Evolutionary conservation across 2,329 filamentous ascomycete genomes (phyloP).

Genomic region (Trichoderma citrinoviride): DNA sequence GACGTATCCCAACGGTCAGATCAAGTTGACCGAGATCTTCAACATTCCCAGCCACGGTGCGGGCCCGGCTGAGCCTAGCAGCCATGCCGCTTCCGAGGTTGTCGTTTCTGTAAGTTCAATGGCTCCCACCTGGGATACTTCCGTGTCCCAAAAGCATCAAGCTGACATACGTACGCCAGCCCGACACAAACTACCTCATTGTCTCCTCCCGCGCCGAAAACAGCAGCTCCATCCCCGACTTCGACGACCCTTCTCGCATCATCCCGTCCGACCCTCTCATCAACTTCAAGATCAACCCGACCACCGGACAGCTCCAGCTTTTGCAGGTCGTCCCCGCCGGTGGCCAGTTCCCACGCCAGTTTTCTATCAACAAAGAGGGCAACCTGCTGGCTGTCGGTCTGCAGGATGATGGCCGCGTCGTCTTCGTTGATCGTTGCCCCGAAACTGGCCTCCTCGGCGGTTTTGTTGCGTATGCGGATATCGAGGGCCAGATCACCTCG

Average conservation of each 20-base stretch:
- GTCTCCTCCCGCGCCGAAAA: slow-evolving; percentile 66
- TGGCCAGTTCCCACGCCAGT: slow-evolving; percentile 64
- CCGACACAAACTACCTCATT: slow-evolving; percentile 61
- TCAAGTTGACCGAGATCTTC: slow-evolving; percentile 49
- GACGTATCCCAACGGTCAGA: slow-evolving; percentile 44
- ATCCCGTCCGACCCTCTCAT: slow-evolving; percentile 63
- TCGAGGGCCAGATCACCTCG: slow-evolving; percentile 46
- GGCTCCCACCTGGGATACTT: not conserved
- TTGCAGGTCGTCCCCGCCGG: slow-evolving; percentile 61
- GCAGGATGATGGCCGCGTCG: slow-evolving; percentile 59
- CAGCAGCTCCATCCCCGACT: slow-evolving; percentile 48
- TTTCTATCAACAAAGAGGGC: slow-evolving; percentile 63
- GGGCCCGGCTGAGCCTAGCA: slow-evolving; percentile 39
- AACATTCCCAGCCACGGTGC: slow-evolving; percentile 48
- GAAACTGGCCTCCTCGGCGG: slow-evolving; percentile 55
- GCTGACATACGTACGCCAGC: slow-evolving; percentile 37
- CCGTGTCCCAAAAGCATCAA: not conserved
- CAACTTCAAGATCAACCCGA: slow-evolving; percentile 54
- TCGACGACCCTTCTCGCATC: slow-evolving; percentile 43
- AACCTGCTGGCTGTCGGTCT: slow-evolving; percentile 63
- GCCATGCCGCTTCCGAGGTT: slow-evolving; percentile 55
- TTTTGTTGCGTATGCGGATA: slow-evolving; percentile 42
- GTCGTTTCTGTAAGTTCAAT: slow-evolving; percentile 51
- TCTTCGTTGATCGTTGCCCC: slow-evolving; percentile 59
- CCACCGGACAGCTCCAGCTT: slow-evolving; percentile 54